Conservation (phyloP, 805 yeast genomes). For the Candida sakaeoensis region DNA sequence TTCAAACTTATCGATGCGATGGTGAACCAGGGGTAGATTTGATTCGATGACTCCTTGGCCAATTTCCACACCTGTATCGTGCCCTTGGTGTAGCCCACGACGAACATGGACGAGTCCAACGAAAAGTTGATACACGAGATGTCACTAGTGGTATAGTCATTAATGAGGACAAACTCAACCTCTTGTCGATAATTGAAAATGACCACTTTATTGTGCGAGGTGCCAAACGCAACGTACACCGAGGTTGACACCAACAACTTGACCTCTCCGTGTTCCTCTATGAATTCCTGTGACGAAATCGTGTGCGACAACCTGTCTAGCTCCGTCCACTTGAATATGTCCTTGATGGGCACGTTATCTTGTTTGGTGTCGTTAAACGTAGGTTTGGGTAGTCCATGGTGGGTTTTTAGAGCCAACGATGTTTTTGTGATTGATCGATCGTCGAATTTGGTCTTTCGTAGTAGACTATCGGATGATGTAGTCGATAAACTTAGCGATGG, state of each 20-base stretch:
- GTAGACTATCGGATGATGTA: slow-evolving; percentile 7
- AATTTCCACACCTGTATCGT: slow-evolving; percentile 65
- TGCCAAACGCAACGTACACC: slow-evolving; percentile 58
- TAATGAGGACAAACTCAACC: slow-evolving; percentile 41
- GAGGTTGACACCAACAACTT: slow-evolving; percentile 23
- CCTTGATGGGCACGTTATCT: not conserved
- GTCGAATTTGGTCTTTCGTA: slow-evolving; percentile 28
- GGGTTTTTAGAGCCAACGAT: slow-evolving; percentile 18
- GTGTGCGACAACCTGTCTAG: slow-evolving; percentile 16
- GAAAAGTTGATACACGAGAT: slow-evolving; percentile 46
- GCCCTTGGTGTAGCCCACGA: slow-evolving; percentile 68
- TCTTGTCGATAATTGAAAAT: slow-evolving; percentile 69
- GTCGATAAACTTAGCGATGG: slow-evolving; percentile 3
- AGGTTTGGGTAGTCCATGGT: slow-evolving; percentile 5
- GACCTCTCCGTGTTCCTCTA: slow-evolving; percentile 19
- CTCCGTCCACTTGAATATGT: slow-evolving; percentile 24
- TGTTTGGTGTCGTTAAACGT: not conserved
- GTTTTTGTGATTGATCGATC: slow-evolving; percentile 34
- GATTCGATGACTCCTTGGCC: slow-evolving; percentile 26
- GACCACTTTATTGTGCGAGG: slow-evolving; percentile 59
- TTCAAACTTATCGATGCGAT: slow-evolving; percentile 24
- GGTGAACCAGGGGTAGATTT: slow-evolving; percentile 50
- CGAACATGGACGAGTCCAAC: slow-evolving; percentile 64
- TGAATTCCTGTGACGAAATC: slow-evolving; percentile 21
- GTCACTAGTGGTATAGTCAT: slow-evolving; percentile 32